A percentile compares a stretch with the other conserved stretches of the same genome.
Conservation (phyloP, 768 basidiomycete genomes). For the Tricholoma sp. region DNA sequence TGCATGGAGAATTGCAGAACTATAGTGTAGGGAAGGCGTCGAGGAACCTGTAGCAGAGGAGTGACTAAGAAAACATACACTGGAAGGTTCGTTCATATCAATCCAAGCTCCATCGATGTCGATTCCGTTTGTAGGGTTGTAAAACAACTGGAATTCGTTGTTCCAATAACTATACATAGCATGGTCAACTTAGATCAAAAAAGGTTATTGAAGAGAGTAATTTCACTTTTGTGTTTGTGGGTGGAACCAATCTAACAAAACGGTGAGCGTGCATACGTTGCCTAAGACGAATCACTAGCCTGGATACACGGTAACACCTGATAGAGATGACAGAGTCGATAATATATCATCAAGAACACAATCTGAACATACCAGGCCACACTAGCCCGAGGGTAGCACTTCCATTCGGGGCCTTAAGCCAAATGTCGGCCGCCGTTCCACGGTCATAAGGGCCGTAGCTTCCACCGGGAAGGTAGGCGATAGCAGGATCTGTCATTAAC, state of each 20-base stretch:
- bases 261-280: neutral
- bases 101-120: slow-evolving; percentile 74
- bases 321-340: neutral
- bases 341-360: neutral
- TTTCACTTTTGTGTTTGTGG: slow-evolving; percentile 40
- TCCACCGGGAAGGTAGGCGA: slow-evolving; percentile 44
- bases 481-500: slow-evolving; percentile 71
- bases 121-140: slow-evolving; percentile 44
- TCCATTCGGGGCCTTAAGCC: slow-evolving; percentile 59
- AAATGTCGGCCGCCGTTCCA: slow-evolving; percentile 49
- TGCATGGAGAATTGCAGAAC: slow-evolving; percentile 63
- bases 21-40: slow-evolving; percentile 16
- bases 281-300: slow-evolving; percentile 25
- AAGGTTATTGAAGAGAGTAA: neutral
- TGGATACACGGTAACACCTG: slow-evolving; percentile 54
- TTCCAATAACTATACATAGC: slow-evolving; percentile 48
- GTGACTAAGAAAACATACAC: slow-evolving; percentile 27
- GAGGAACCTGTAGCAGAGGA: neutral
- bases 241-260: slow-evolving; percentile 53
- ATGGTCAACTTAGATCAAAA: neutral
- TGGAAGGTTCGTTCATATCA: slow-evolving; percentile 72
- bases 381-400: slow-evolving; percentile 53
- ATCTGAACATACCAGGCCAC: slow-evolving; percentile 46
- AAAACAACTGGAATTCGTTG: slow-evolving; percentile 54
- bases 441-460: slow-evolving; percentile 50